phyloP scores from a whole-genome alignment of 306 rosid genomes.

The Lathyrus aphaca region DNA sequence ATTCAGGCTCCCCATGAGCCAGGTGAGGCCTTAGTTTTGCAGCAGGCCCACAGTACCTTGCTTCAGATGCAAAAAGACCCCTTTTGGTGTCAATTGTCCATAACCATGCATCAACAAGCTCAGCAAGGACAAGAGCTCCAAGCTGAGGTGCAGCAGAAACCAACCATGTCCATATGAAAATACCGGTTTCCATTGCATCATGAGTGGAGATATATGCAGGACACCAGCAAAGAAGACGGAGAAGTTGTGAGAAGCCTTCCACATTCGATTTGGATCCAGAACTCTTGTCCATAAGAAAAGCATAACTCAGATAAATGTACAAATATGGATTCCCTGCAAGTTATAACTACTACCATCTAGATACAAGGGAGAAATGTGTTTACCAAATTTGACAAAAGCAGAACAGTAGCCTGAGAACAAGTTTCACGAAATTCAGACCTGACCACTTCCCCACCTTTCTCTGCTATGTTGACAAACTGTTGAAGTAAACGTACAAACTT shows the following conservation, averaged over 20 bases:
- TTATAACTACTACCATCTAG: slow-evolving; percentile 29
- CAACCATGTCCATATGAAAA: slow-evolving; percentile 99
- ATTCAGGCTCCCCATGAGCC: slow-evolving; percentile 90
- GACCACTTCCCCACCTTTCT: slow-evolving; percentile 87
- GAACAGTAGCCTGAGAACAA: slow-evolving; percentile 98
- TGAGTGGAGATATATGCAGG: slow-evolving; percentile 93
- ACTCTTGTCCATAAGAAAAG: slow-evolving; percentile 63
- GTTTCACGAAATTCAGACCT: slow-evolving; percentile 88
- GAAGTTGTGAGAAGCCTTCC: slow-evolving; percentile 97
- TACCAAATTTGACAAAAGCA: slow-evolving; percentile 95
- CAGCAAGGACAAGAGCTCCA: slow-evolving; percentile 93
- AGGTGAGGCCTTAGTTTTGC: slow-evolving; percentile 94
- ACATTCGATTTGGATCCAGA: slow-evolving; percentile 79
- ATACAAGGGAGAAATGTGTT: slow-evolving; percentile 28
- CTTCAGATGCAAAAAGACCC: slow-evolving; percentile 88
- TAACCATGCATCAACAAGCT: slow-evolving; percentile 99
- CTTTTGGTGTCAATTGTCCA: slow-evolving; percentile 98
- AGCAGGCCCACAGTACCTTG: slow-evolving; percentile 80
- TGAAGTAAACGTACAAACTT: slow-evolving; percentile 92
- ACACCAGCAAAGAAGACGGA: slow-evolving; percentile 99
- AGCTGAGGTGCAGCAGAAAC: slow-evolving; percentile 99
- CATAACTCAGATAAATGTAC: slow-evolving; percentile 41
- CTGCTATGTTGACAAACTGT: slow-evolving; percentile 86
- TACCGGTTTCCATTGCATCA: slow-evolving; percentile 95
- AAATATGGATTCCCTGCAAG: slow-evolving; percentile 22